Evolutionary conservation across 257 asterid genomes (phyloP).

Genomic region (Ajuga chamaepitys): DNA sequence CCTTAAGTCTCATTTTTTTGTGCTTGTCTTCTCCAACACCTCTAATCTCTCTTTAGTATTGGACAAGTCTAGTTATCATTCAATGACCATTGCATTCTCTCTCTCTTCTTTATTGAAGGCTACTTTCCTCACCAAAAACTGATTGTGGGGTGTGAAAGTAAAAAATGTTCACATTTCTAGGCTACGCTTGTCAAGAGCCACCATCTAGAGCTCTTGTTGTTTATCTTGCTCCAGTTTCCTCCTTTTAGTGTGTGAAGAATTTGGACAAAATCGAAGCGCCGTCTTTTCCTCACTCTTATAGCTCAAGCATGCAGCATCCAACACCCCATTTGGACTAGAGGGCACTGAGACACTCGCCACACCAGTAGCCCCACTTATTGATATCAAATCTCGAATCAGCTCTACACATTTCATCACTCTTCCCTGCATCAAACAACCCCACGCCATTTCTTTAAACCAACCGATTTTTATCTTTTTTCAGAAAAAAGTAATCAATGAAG

Average conservation of each 20-base stretch:
- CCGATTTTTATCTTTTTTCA: background rate
- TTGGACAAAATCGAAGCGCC: slow-evolving; percentile 27
- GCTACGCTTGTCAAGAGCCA: slow-evolving; percentile 7
- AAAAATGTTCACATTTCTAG: background rate
- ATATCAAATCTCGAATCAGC: slow-evolving; percentile 47
- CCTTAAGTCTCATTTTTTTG: background rate
- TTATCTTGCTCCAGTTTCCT: slow-evolving; percentile 37
- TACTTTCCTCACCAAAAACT: slow-evolving; percentile 19
- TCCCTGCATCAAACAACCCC: slow-evolving; percentile 41
- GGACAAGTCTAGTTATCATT: slow-evolving; percentile 1
- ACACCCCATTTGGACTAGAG: slow-evolving; percentile 58
- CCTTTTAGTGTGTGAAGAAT: slow-evolving; percentile 42
- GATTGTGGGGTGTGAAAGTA: background rate
- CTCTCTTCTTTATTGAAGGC: background rate
- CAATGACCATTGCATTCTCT: background rate
- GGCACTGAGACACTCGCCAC: slow-evolving; percentile 16
- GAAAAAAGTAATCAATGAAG: background rate
- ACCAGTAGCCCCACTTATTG: slow-evolving; percentile 20
- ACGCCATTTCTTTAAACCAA: background rate
- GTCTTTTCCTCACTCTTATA: slow-evolving; percentile 39
- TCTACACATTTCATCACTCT: slow-evolving; percentile 53
- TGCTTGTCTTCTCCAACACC: slow-evolving; percentile 1
- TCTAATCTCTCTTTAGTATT: background rate
- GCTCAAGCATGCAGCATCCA: slow-evolving; percentile 59
- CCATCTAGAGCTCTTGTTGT: slow-evolving; percentile 9